Percentiles rank a stretch among this genome's conserved stretches.
phyloP scores from a whole-genome alignment of 345 rosid species.

The Pistacia vera region DNA sequence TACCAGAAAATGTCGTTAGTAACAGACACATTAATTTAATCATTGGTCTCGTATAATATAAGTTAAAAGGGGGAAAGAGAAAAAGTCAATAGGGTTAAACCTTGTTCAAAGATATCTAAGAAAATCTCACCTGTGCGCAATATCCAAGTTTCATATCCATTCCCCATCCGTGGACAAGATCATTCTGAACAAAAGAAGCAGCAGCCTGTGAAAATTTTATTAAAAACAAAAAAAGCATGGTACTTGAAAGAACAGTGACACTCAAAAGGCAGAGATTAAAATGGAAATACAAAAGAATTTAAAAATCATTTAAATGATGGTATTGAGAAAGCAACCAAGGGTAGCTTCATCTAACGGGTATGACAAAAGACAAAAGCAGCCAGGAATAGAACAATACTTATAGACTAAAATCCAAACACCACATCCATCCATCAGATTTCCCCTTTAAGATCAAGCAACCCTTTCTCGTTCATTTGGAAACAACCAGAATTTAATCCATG shows the following conservation, averaged over 20 bases:
- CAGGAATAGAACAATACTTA: neutral
- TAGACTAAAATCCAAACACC: neutral
- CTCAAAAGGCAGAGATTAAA: neutral
- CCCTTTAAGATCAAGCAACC: neutral
- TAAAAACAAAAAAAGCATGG: neutral
- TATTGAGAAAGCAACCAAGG: neutral
- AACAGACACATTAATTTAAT: neutral
- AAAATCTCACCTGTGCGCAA: conserved; percentile 80
- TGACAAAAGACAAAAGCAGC: neutral
- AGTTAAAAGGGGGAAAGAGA: neutral
- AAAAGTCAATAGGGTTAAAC: conserved; percentile 6
- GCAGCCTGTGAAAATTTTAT: neutral
- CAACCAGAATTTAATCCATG: neutral
- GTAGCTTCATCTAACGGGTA: no score
- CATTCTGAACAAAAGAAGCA: conserved; percentile 56
- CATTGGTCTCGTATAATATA: neutral
- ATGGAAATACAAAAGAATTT: neutral
- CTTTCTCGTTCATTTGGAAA: neutral
- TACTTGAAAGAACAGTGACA: neutral
- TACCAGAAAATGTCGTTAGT: neutral
- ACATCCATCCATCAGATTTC: neutral
- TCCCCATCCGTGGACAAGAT: conserved; percentile 99
- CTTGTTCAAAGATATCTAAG: neutral
- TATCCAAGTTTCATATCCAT: conserved; percentile 98
- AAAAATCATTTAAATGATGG: neutral